Evolutionary conservation across 108 stramenopile species (phyloP), one percentile per base, ranked within the genome.

Genomic region (Pseudonitzschia multiseries): DNA sequence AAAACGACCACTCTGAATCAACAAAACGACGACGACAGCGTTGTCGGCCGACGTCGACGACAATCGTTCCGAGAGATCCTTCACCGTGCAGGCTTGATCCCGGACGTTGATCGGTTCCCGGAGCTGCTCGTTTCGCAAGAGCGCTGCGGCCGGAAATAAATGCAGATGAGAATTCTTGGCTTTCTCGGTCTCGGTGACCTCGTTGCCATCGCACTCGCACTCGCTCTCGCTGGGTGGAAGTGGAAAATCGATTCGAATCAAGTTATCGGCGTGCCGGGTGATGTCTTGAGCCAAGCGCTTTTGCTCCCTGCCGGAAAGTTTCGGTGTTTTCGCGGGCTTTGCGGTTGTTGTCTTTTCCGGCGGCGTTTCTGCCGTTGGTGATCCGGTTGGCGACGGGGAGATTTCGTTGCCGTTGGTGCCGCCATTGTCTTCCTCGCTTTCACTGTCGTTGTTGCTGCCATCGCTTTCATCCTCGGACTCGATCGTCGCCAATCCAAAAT

Each of bases 1-100:
- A 71, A 95, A 92, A 61, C 91, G 59, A 0, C 93, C 93, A 29
- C 84, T 85, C 65, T 81, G 87, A 0, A 95, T 33, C 29, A 88
- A 54, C 42, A 95, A 68, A 2, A 93, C 83, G n/a, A 94, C 57
- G 21, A 89, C 69, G 24, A 29, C 18, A 27, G 43, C 24, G 2
- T 68, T 22, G 29, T 60, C 1, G 18, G 15, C n/a, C 24, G 46
- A 50, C 6, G 31, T 31, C 12, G 28, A 22, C 6, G 42, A 65
- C 36, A 67, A 27, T 42, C 8, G n/a, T 41, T 44, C 32, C 22
- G 56, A 65, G 36, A 66, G 63, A 17, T 9, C 31, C 42, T n/a
- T 26, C n/a, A 59, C 41, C 13, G 54, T 6, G 18, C 42, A 22
- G 13, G 65, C 54, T 46, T 57, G 64, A 40, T 43, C 13, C 8